Evolutionary conservation across 1,139 yeast species (phyloP).

Genomic region (Candida sp.): DNA sequence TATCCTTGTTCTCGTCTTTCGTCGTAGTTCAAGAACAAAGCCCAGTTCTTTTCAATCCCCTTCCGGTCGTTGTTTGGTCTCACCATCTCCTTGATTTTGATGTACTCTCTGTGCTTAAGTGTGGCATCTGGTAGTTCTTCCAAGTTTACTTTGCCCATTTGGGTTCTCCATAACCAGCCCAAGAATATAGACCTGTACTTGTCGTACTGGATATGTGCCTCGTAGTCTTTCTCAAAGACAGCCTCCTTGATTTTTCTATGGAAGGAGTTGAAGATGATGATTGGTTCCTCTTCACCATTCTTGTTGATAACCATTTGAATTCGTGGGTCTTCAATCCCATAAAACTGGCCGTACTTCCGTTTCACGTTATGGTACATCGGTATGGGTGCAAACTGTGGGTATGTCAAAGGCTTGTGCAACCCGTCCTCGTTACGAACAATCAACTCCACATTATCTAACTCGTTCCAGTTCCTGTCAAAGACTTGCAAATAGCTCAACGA

Average conservation of each 20-base stretch:
- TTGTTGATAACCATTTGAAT: constrained; percentile 32
- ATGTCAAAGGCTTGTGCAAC: constrained; percentile 17
- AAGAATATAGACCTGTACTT: constrained; percentile 36
- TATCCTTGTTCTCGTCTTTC: constrained; percentile 18
- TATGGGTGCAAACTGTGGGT: constrained; percentile 30
- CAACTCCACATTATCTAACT: constrained; percentile 32
- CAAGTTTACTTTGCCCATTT: constrained; percentile 32
- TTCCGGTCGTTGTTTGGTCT: constrained; percentile 17
- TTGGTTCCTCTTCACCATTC: constrained; percentile 34
- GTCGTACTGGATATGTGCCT: constrained; percentile 15
- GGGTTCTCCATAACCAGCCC: constrained; percentile 44
- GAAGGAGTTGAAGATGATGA: constrained; percentile 34
- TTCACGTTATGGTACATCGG: constrained; percentile 32
- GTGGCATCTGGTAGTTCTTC: constrained; percentile 21
- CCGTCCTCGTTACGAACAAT: constrained; percentile 28
- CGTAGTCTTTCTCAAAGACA: constrained; percentile 26
- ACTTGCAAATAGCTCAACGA: constrained; percentile 42
- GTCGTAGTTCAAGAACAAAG: constrained; percentile 26
- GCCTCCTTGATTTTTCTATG: constrained; percentile 23
- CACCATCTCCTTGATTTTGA: constrained; percentile 28
- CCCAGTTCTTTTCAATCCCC: constrained; percentile 33
- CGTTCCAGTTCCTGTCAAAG: constrained; percentile 43
- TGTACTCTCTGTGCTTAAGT: constrained; percentile 17
- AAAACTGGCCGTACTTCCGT: constrained; percentile 21
- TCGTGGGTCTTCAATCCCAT: constrained; percentile 56